phyloP scores from a whole-genome alignment of 2,329 filamentous ascomycete genomes.

The Waltergamsia citrina region DNA sequence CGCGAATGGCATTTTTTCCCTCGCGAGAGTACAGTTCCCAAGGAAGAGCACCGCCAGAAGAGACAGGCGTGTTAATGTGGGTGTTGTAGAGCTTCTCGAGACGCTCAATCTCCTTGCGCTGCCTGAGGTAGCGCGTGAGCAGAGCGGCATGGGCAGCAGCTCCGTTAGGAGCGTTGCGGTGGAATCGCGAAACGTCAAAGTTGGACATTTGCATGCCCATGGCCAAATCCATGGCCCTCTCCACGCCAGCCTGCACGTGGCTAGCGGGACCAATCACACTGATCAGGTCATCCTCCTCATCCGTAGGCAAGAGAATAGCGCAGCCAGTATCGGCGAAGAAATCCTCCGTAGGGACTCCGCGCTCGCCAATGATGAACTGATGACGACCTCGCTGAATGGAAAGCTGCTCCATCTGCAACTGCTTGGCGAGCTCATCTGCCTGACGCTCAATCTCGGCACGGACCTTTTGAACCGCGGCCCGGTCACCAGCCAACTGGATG shows the following conservation, averaged over 20 bases:
- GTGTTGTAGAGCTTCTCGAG: constrained; percentile 73
- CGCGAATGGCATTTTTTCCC: constrained; percentile 71
- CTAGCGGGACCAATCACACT: constrained; percentile 75
- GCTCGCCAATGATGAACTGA: constrained; percentile 87
- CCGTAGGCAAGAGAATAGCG: constrained; percentile 69
- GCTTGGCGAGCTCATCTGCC: constrained; percentile 64
- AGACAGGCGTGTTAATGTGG: constrained; percentile 75
- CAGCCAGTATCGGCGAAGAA: constrained; percentile 91
- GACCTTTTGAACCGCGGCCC: constrained; percentile 68
- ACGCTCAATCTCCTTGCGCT: constrained; percentile 72
- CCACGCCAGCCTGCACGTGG: constrained; percentile 63
- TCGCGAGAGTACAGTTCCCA: constrained; percentile 89
- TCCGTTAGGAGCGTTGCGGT: constrained; percentile 63
- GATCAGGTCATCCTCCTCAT: constrained; percentile 72
- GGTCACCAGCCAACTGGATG: constrained; percentile 82
- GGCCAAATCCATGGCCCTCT: constrained; percentile 81
- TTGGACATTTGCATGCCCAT: constrained; percentile 77
- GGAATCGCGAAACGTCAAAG: constrained; percentile 73
- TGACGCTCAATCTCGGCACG: constrained; percentile 73
- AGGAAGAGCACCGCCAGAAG: constrained; percentile 58
- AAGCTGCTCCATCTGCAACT: constrained; percentile 69
- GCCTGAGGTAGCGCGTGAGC: constrained; percentile 77
- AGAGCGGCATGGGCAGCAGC: constrained; percentile 73
- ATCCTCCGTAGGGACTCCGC: constrained; percentile 69
- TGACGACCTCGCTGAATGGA: constrained; percentile 80